A percentile compares a stretch with the other conserved stretches of the same genome.
Evolutionary conservation across 2,329 filamentous ascomycete genomes (phyloP).

Genomic region (Pseudogymnoascus sp.): DNA sequence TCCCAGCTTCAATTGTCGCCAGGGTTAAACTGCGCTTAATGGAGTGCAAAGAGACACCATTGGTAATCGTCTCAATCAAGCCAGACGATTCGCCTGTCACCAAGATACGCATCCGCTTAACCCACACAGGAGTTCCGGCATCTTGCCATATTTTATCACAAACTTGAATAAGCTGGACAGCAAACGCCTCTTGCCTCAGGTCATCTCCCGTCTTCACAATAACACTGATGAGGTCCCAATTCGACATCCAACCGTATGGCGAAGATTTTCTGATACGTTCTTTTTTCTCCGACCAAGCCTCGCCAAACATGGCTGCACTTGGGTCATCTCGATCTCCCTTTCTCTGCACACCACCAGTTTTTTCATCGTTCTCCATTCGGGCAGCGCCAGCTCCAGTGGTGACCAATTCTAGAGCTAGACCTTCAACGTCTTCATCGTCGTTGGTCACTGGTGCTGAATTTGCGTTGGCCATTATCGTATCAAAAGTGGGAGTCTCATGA

Average conservation of each 20-base stretch:
- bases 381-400: constrained; percentile 69
- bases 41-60: constrained; percentile 79
- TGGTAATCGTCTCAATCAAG: constrained; percentile 80
- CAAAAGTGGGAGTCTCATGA: constrained; percentile 68
- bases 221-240: constrained; percentile 80
- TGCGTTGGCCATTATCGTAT: constrained; percentile 71
- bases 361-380: constrained; percentile 83
- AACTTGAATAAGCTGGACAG: constrained; percentile 74
- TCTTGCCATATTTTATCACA: constrained; percentile 78
- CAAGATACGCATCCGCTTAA: constrained; percentile 78
- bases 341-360: constrained; percentile 73
- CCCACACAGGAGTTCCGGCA: constrained; percentile 70
- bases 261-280: constrained; percentile 77
- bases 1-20: constrained; percentile 62
- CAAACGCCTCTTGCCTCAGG: constrained; percentile 76
- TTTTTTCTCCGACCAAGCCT: constrained; percentile 78
- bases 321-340: constrained; percentile 79
- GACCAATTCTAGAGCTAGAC: constrained; percentile 35
- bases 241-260: constrained; percentile 82
- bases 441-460: constrained; percentile 44
- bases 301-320: constrained; percentile 77
- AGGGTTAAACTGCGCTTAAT: constrained; percentile 75
- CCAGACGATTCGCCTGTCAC: constrained; percentile 80
- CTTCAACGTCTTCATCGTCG: constrained; percentile 46
- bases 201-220: constrained; percentile 84